phyloP scores from a whole-genome alignment of 2,329 filamentous ascomycete species.

The Colletotrichum gloeosporioides region DNA sequence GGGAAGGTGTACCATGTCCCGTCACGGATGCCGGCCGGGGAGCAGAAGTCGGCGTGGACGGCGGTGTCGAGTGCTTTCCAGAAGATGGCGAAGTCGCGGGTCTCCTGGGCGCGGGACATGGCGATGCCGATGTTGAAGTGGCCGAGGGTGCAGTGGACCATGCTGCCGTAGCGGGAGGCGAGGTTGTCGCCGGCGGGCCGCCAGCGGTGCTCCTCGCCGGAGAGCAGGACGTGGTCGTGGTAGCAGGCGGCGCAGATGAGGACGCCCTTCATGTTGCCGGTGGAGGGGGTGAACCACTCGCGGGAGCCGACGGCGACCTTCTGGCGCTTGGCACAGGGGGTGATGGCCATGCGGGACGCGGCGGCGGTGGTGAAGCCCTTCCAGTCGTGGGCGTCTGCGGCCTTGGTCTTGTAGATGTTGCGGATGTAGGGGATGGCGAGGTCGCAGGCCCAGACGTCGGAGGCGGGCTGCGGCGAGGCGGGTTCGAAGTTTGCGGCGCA shows the following conservation, averaged over 20 bases:
- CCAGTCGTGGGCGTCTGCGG: conserved; percentile 32
- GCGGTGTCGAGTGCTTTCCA: conserved; percentile 35
- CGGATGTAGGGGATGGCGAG: conserved; percentile 33
- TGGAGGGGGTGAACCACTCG: conserved; percentile 36
- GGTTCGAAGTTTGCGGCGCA: conserved; percentile 36
- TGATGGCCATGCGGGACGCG: conserved; percentile 28
- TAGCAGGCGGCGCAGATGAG: conserved; percentile 42
- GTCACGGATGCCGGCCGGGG: conserved; percentile 31
- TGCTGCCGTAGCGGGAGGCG: conserved; percentile 18
- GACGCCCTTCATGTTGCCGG: conserved; percentile 26
- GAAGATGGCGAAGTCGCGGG: conserved; percentile 35
- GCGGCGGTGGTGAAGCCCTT: conserved; percentile 34
- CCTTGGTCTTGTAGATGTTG: conserved; percentile 30
- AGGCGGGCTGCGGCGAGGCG: conserved; percentile 24
- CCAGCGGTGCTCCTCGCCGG: conserved; percentile 32
- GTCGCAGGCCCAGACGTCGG: conserved; percentile 41
- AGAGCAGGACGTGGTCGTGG: conserved; percentile 37
- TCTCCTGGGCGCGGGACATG: conserved; percentile 31
- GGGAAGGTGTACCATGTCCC: conserved; percentile 38
- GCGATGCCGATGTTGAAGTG: conserved; percentile 34
- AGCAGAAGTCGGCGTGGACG: conserved; percentile 33
- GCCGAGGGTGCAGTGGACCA: conserved; percentile 33
- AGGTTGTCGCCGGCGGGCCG: conserved; percentile 17
- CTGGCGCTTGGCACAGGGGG: conserved; percentile 30
- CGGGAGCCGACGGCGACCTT: conserved; percentile 25